Conservation (phyloP, 2,329 filamentous ascomycete species). For the Fusarium sp. region DNA sequence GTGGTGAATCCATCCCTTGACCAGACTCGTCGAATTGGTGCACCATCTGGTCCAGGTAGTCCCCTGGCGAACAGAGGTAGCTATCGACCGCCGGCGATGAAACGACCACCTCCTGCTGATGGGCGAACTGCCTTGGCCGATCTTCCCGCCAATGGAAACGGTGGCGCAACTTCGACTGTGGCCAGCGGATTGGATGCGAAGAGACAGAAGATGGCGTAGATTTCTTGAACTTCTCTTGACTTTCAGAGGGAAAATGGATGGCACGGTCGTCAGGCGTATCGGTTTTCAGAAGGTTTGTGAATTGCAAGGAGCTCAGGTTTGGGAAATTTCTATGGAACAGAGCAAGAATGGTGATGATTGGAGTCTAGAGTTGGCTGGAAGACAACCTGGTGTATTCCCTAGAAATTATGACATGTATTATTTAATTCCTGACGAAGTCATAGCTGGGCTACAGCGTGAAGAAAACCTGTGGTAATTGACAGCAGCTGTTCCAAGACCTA, state of each 20-base stretch:
- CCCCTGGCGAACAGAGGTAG: slow-evolving; percentile 68
- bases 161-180: slow-evolving; percentile 32
- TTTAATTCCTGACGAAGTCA: not conserved
- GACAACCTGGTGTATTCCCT: slow-evolving; percentile 5
- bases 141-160: slow-evolving; percentile 59
- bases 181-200: slow-evolving; percentile 59
- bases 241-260: slow-evolving; percentile 4
- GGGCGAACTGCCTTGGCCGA: slow-evolving; percentile 62
- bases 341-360: slow-evolving; percentile 16
- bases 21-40: slow-evolving; percentile 68
- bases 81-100: slow-evolving; percentile 71
- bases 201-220: slow-evolving; percentile 61
- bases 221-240: slow-evolving; percentile 3
- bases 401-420: slow-evolving; percentile 10
- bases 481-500: not conserved
- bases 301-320: slow-evolving; percentile 38
- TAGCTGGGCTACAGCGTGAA: not conserved
- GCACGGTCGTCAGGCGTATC: slow-evolving; percentile 35
- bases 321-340: slow-evolving; percentile 30
- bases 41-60: slow-evolving; percentile 64
- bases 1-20: slow-evolving; percentile 66
- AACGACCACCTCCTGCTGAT: slow-evolving; percentile 58
- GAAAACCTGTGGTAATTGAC: not conserved
- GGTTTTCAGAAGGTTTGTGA: slow-evolving; percentile 13
- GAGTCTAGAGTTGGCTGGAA: slow-evolving; percentile 7